phyloP scores from a whole-genome alignment of 805 yeast genomes.

The Zygosaccharomyces bailii region DNA sequence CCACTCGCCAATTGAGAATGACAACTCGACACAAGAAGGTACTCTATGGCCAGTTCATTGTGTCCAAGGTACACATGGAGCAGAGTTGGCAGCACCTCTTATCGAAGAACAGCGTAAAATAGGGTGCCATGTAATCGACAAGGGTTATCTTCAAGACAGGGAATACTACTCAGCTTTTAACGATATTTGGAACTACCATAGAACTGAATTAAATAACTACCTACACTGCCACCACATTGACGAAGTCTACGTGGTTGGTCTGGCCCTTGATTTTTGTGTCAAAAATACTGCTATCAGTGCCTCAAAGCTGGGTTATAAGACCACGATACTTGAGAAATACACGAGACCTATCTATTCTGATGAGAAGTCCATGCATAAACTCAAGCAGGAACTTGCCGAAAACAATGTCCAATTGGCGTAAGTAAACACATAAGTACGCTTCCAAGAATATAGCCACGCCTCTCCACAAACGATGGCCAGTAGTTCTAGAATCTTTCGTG shows the following conservation, averaged over 20 bases:
- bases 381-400: constrained; percentile 22
- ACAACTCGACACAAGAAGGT: constrained; percentile 37
- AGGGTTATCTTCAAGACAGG: constrained; percentile 68
- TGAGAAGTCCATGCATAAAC: constrained; percentile 23
- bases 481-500: neutral
- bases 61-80: constrained; percentile 66
- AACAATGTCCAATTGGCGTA: constrained; percentile 18
- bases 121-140: constrained; percentile 47
- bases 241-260: constrained; percentile 70
- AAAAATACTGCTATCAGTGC: constrained; percentile 72
- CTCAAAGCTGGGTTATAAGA: constrained; percentile 55
- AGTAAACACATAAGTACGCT: constrained; percentile 2
- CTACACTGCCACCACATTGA: constrained; percentile 48
- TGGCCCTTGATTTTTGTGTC: constrained; percentile 88
- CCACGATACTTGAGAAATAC: constrained; percentile 57
- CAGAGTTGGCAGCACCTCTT: constrained; percentile 44
- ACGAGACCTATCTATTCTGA: constrained; percentile 55
- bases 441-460: neutral
- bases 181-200: constrained; percentile 71
- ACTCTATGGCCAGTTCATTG: constrained; percentile 92
- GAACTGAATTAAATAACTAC: constrained; percentile 58
- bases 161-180: constrained; percentile 87
- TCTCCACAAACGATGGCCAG: neutral
- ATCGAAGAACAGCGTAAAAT: constrained; percentile 37
- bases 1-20: constrained; percentile 44